Percentiles rank a stretch among this genome's conserved stretches.
Evolutionary conservation across 192 early-diverging fungal species (phyloP).

Genomic region (Lobosporangium transversale): DNA sequence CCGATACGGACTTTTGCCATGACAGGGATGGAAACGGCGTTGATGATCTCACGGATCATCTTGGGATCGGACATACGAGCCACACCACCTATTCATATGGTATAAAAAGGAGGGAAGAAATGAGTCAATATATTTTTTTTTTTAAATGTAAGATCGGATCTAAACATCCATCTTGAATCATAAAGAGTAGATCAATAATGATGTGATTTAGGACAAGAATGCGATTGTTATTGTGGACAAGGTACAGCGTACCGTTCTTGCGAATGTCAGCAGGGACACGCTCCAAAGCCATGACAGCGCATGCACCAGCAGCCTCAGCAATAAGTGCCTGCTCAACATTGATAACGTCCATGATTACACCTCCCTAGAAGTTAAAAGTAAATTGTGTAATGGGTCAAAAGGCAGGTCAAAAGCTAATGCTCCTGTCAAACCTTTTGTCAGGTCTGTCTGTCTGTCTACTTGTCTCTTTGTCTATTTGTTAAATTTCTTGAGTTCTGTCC

Average conservation of each 20-base stretch:
- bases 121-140: slow-evolving; percentile 2
- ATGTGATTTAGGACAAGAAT: not conserved
- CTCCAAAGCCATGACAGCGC: slow-evolving; percentile 97
- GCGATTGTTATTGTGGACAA: not conserved
- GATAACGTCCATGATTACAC: slow-evolving; percentile 99
- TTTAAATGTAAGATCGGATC: not conserved
- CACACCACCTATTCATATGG: slow-evolving; percentile 74
- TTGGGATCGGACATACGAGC: slow-evolving; percentile 98
- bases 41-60: slow-evolving; percentile 97
- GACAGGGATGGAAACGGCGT: slow-evolving; percentile 96
- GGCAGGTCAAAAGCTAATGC: too few relatives aligned
- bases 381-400: slow-evolving; percentile 4
- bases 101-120: too few relatives aligned
- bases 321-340: slow-evolving; percentile 98
- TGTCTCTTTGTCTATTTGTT: too few relatives aligned
- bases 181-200: slow-evolving; percentile 4
- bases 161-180: not conserved
- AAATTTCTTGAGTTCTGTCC: too few relatives aligned
- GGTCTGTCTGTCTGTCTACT: too few relatives aligned
- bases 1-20: slow-evolving; percentile 99
- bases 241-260: slow-evolving; percentile 87
- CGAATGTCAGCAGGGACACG: slow-evolving; percentile 99
- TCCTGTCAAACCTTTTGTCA: too few relatives aligned
- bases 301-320: slow-evolving; percentile 96
- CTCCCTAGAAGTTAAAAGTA: slow-evolving; percentile 70